Evolutionary conservation across 345 rosid genomes (phyloP).

Genomic region (Linum trigynum): DNA sequence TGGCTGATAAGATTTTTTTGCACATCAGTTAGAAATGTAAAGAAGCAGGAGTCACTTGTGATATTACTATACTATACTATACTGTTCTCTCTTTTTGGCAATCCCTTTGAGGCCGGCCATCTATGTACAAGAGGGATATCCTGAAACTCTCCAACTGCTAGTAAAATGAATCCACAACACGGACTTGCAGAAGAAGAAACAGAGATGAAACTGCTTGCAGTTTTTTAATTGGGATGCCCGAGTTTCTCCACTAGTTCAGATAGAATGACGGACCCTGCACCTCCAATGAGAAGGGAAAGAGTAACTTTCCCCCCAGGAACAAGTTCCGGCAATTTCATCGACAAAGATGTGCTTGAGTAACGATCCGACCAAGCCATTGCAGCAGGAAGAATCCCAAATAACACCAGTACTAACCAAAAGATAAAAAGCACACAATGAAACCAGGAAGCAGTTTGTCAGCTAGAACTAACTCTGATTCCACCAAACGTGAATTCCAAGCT

Average conservation of each 20-base stretch:
- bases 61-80: no score
- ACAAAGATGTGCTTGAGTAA: conserved; percentile 35
- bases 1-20: not conserved
- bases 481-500: no score
- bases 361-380: conserved; percentile 96
- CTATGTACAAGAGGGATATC: not conserved
- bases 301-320: conserved; percentile 73
- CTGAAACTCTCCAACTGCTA: not conserved
- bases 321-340: conserved; percentile 29
- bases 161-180: no score
- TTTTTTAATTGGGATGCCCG: conserved; percentile 12
- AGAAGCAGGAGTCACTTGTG: no score
- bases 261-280: conserved; percentile 49
- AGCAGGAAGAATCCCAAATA: conserved; percentile 81
- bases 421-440: not conserved
- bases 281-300: conserved; percentile 48
- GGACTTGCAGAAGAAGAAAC: no score
- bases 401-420: conserved; percentile 44
- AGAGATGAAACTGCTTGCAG: not conserved
- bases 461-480: no score
- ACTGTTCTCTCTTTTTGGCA: no score
- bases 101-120: no score
- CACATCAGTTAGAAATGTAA: not conserved
- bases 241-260: conserved; percentile 44
- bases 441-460: not conserved